phyloP scores from a whole-genome alignment of 2,329 filamentous ascomycete genomes.

The Phaeosphaeria sp. region DNA sequence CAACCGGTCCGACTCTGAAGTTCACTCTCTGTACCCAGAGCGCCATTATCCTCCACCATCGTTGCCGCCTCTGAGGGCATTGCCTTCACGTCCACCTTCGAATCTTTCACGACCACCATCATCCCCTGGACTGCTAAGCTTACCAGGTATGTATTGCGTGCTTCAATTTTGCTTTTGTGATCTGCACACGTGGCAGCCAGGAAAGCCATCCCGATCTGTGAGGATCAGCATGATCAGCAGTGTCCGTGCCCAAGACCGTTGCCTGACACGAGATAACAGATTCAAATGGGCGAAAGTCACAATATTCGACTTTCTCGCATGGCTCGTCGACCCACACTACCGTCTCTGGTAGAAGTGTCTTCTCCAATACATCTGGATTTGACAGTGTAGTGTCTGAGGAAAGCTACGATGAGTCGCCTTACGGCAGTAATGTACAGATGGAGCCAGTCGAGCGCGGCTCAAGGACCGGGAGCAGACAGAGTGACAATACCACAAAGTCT shows the following conservation, averaged over 20 bases:
- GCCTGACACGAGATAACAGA: conserved; percentile 15
- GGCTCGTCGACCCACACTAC: conserved; percentile 26
- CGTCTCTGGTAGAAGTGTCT: conserved; percentile 27
- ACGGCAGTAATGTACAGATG: conserved; percentile 21
- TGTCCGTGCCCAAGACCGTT: neutral
- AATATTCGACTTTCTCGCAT: conserved; percentile 25
- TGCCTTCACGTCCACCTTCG: conserved; percentile 25
- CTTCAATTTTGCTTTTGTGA: conserved; percentile 11
- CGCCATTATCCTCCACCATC: conserved; percentile 13
- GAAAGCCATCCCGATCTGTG: neutral
- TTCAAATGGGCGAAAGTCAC: conserved; percentile 9
- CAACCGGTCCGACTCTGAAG: conserved; percentile 6
- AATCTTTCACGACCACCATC: conserved; percentile 25
- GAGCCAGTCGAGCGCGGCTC: conserved; percentile 28
- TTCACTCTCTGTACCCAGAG: conserved; percentile 14
- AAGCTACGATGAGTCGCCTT: conserved; percentile 15
- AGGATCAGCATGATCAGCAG: conserved; percentile 13
- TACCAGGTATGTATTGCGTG: conserved; percentile 26
- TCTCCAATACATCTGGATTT: conserved; percentile 23
- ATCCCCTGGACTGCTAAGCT: conserved; percentile 13
- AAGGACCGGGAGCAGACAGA: conserved; percentile 27
- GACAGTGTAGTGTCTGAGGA: conserved; percentile 25
- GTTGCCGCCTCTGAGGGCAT: neutral
- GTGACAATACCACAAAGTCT: conserved; percentile 23
- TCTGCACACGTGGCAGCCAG: conserved; percentile 13